Percentiles rank a stretch among this genome's conserved stretches.
These are phyloP conservation scores for Daldinia eschscholtzii DNA, from an alignment of 2,329 filamentous ascomycete species.

Conservation along the genomic window DNA sequence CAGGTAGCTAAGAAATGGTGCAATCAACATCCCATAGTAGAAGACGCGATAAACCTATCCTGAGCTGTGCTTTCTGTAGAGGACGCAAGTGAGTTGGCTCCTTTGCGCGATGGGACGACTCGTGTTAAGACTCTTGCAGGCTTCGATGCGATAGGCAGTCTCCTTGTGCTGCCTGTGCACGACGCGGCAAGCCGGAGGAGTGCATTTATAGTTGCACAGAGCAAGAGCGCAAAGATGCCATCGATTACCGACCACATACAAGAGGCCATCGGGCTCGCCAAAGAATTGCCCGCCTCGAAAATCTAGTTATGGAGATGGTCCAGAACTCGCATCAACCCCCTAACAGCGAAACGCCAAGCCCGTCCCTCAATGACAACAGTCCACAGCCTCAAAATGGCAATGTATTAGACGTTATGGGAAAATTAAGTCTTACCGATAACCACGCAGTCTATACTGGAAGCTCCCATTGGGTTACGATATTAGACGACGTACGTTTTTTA, in stretches of 20 bases:
- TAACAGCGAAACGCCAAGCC: neutral
- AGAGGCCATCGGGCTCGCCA: slow-evolving; percentile 4
- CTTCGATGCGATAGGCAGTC: slow-evolving; percentile 15
- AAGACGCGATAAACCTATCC: slow-evolving; percentile 8
- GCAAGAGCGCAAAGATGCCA: slow-evolving; percentile 13
- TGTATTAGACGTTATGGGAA: slow-evolving; percentile 9
- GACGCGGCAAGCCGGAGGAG: slow-evolving; percentile 2
- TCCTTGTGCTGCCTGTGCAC: slow-evolving; percentile 6
- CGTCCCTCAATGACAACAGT: neutral
- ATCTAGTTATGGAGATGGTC: slow-evolving; percentile 10
- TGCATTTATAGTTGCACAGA: slow-evolving; percentile 6
- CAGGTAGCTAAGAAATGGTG: neutral
- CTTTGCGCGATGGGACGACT: neutral
- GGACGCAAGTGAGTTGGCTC: slow-evolving; percentile 9
- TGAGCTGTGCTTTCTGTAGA: slow-evolving; percentile 11
- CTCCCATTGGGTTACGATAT: slow-evolving; percentile 14
- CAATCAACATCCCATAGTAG: slow-evolving; percentile 2
- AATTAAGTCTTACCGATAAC: slow-evolving; percentile 9
- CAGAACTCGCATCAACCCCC: slow-evolving; percentile 1
- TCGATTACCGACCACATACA: slow-evolving; percentile 11
- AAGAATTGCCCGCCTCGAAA: slow-evolving; percentile 10
- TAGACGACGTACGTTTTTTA: slow-evolving; percentile 2
- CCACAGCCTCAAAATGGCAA: neutral
- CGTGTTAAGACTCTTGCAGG: slow-evolving; percentile 9
- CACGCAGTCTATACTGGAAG: slow-evolving; percentile 11